Base-by-base conservation (phyloP, 768 basidiomycete genomes). In the Crassisporium funariophilum region DNA sequence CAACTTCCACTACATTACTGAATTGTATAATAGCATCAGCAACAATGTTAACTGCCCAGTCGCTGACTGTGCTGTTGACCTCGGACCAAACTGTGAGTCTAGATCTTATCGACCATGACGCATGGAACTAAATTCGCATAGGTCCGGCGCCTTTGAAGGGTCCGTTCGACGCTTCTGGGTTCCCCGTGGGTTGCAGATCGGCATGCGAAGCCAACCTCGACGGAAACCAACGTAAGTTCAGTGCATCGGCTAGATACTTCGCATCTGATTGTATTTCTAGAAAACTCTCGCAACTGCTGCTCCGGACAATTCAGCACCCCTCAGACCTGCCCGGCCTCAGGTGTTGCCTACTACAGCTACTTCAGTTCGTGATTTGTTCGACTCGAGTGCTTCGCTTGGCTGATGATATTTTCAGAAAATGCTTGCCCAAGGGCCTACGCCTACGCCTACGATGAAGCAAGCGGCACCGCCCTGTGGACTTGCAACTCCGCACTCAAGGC, bases 201-300 rank as follows among this genome's bases (percentile, higher is more conserved):
- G 82, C 82, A 17, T 86, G 83, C 54, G 52, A 62, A 4, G 72
- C 70, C 12, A 71, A 73, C 56, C 55, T 74, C 11, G 68, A 72
- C 46, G 74, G 75, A 45, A 70, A 74, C 55, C 72, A 65, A 62
- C 63, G 71, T 71, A 50, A 36, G 46, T 33, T 1, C 12, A n/a
- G 12, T 13, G 5, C 9, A 3, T n/a, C 4, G 13, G 15, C 24
- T 34, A 8, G 31, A 12, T 11, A n/a, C 10, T 29, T n/a, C 33
- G 13, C 23, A 43, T 22, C 17, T 15, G 22, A 33, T 12, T 22
- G 13, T 33, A 33, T 22, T 12, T 29, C 21, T 37, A 81, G 81
- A 55, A 24, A 76, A 86, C 65, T 83, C 82, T 17, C 63, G 73
- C 4, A 83, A 85, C 57, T 86, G 85, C 63, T 88, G 85, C 68